Evolutionary conservation across 345 rosid genomes (phyloP).

Genomic region (Brassica incana): DNA sequence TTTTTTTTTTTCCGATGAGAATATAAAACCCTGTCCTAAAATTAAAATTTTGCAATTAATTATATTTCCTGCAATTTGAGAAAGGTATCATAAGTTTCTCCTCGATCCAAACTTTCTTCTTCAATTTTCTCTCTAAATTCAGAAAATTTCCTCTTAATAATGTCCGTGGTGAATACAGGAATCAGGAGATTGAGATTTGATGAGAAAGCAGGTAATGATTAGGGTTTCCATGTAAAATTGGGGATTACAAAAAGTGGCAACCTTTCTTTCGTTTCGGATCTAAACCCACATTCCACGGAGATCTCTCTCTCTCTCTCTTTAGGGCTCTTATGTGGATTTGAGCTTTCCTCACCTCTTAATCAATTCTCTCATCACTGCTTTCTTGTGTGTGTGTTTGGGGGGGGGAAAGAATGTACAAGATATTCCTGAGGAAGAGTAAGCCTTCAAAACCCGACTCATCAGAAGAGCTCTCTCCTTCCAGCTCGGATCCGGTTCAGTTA

Average conservation of each 20-base stretch:
- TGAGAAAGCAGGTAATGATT: slow-evolving; percentile 43
- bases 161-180: slow-evolving; percentile 29
- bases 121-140: slow-evolving; percentile 26
- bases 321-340: slow-evolving; percentile 19
- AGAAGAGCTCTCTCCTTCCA: slow-evolving; percentile 47
- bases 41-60: background rate
- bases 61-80: slow-evolving; percentile 33
- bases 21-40: background rate
- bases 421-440: slow-evolving; percentile 72
- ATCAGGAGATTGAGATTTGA: slow-evolving; percentile 44
- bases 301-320: background rate
- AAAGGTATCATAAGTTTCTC: background rate
- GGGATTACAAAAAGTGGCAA: slow-evolving; percentile 24
- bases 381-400: slow-evolving; percentile 2
- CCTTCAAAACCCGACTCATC: slow-evolving; percentile 57
- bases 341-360: background rate
- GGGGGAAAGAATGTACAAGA: slow-evolving; percentile 58
- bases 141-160: background rate
- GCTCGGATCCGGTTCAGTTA: slow-evolving; percentile 43
- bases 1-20: background rate
- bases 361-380: slow-evolving; percentile 15
- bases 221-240: slow-evolving; percentile 35
- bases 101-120: slow-evolving; percentile 9
- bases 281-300: slow-evolving; percentile 24
- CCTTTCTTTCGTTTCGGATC: slow-evolving; percentile 15